A percentile compares a stretch with the other conserved stretches of the same genome.
Conservation (phyloP, 2,329 filamentous ascomycete species). For the Cercospora sp. region DNA sequence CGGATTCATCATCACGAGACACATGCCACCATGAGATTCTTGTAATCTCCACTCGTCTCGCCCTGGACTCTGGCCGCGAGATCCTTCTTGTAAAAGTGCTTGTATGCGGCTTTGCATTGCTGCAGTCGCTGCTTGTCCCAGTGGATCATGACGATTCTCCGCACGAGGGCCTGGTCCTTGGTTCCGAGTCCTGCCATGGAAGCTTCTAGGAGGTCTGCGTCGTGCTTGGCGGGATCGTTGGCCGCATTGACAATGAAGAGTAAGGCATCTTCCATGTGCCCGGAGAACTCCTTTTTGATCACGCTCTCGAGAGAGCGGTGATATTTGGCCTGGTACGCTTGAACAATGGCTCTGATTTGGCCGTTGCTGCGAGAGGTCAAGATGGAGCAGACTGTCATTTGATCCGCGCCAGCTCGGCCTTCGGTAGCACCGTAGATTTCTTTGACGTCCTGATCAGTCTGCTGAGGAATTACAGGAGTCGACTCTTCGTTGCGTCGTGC, state of each 20-base stretch:
- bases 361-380: conserved; percentile 73
- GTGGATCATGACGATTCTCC: conserved; percentile 76
- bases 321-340: conserved; percentile 73
- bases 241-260: conserved; percentile 76
- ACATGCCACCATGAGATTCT: conserved; percentile 69
- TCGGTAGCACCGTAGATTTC: conserved; percentile 77
- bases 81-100: conserved; percentile 67
- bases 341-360: conserved; percentile 78
- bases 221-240: conserved; percentile 77
- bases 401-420: conserved; percentile 64
- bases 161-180: conserved; percentile 76
- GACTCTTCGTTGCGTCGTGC: conserved; percentile 77
- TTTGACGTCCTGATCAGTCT: conserved; percentile 73
- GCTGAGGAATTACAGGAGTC: conserved; percentile 68
- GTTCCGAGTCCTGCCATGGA: conserved; percentile 86
- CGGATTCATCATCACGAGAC: conserved; percentile 16
- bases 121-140: conserved; percentile 77
- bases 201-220: conserved; percentile 79
- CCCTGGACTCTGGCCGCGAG: conserved; percentile 70
- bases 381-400: conserved; percentile 76
- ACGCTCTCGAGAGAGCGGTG: conserved; percentile 69
- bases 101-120: conserved; percentile 76
- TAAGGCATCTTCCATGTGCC: conserved; percentile 87
- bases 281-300: conserved; percentile 80
- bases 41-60: conserved; percentile 79